A percentile compares a stretch with the other conserved stretches of the same genome.
Evolutionary conservation across 2,329 filamentous ascomycete species (phyloP).

Genomic region (Alternaria sp.): DNA sequence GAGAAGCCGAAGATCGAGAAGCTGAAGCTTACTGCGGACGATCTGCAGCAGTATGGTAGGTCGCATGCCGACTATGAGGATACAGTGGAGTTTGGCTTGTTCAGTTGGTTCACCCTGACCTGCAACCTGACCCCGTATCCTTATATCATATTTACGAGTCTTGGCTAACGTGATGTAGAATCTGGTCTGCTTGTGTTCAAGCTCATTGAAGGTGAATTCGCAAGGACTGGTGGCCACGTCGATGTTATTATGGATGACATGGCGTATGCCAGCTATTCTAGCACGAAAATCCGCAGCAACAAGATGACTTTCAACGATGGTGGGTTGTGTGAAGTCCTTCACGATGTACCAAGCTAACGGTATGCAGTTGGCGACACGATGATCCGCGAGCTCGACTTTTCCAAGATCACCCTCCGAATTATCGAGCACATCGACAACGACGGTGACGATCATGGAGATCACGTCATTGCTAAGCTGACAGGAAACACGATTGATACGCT

Average conservation of each 20-base stretch:
- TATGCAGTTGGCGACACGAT: constrained; percentile 81
- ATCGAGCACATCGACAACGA: constrained; percentile 79
- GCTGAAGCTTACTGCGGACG: constrained; percentile 76
- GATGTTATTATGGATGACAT: constrained; percentile 95
- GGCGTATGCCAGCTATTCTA: constrained; percentile 86
- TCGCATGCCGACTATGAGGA: constrained; percentile 20
- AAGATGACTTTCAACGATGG: constrained; percentile 82
- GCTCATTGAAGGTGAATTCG: constrained; percentile 85
- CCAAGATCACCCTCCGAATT: constrained; percentile 85
- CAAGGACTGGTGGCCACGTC: constrained; percentile 75
- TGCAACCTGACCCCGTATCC: constrained; percentile 25
- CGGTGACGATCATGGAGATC: constrained; percentile 71
- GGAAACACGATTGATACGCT: constrained; percentile 87
- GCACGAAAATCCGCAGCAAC: constrained; percentile 73
- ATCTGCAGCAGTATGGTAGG: constrained; percentile 78
- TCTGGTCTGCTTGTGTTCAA: constrained; percentile 94
- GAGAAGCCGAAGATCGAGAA: constrained; percentile 71
- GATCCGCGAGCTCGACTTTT: constrained; percentile 96
- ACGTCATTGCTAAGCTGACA: constrained; percentile 79
- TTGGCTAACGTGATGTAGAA: constrained; percentile 61
- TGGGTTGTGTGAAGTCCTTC: constrained; percentile 32
- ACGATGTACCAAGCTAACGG: constrained; percentile 28
- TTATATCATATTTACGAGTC: constrained; percentile 3
- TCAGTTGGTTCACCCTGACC: constrained; percentile 35
- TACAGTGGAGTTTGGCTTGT: constrained; percentile 21